Percentiles rank a stretch among this genome's conserved stretches.
phyloP scores from a whole-genome alignment of 495 filamentous ascomycete species.

The Xylaria venustula region DNA sequence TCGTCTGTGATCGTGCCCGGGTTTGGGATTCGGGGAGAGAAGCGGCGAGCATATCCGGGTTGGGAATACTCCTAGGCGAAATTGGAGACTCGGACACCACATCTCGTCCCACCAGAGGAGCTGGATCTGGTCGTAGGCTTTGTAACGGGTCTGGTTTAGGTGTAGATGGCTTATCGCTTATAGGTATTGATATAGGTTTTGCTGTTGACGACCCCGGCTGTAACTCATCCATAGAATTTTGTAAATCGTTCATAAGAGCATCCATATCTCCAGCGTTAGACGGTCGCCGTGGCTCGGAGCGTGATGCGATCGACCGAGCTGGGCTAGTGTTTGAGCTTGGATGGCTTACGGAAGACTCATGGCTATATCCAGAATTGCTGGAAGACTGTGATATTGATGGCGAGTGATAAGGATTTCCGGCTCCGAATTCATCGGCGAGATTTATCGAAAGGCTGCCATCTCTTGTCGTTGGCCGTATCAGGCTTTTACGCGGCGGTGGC shows the following conservation, averaged over 20 bases:
- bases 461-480: conserved; percentile 37
- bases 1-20: conserved; percentile 12
- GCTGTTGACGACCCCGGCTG: conserved; percentile 22
- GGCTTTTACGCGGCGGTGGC: conserved; percentile 48
- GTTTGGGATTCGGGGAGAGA: conserved; percentile 21
- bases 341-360: conserved; percentile 52
- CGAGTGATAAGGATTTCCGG: conserved; percentile 58
- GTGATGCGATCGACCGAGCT: conserved; percentile 43
- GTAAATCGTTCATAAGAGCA: conserved; percentile 51
- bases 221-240: conserved; percentile 46
- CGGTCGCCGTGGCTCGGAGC: conserved; percentile 31
- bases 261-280: conserved; percentile 44
- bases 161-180: conserved; percentile 13
- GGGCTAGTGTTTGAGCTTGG: conserved; percentile 73
- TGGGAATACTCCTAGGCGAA: conserved; percentile 4
- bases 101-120: conserved; percentile 12
- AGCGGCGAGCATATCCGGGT: conserved; percentile 19
- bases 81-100: conserved; percentile 12
- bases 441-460: conserved; percentile 37
- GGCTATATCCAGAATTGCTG: conserved; percentile 63
- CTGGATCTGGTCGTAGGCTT: conserved; percentile 35
- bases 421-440: conserved; percentile 50
- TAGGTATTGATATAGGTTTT: conserved; percentile 18
- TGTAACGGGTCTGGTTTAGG: conserved; percentile 29
- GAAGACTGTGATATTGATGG: conserved; percentile 67